phyloP scores from a whole-genome alignment of 108 stramenopile genomes.

The Cyclotella kingstonii region DNA sequence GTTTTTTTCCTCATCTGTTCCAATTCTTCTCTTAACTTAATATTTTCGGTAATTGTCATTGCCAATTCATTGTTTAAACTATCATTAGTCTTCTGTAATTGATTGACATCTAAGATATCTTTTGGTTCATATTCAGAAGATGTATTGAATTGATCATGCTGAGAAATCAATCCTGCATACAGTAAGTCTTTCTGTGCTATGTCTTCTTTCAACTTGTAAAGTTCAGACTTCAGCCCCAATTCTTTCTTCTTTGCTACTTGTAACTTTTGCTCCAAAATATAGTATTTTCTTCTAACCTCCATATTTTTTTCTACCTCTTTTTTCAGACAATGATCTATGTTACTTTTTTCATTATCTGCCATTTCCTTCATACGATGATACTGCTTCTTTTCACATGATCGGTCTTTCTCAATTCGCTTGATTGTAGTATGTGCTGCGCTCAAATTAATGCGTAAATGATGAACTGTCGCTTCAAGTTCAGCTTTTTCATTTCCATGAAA shows the following conservation, averaged over 20 bases:
- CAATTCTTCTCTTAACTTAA: not conserved
- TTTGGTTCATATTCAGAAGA: not conserved
- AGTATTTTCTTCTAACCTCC: constrained; percentile 8
- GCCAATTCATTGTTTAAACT: constrained; percentile 6
- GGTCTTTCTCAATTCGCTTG: constrained; percentile 12
- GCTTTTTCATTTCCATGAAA: not conserved
- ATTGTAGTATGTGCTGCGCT: constrained; percentile 4
- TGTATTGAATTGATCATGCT: constrained; percentile 4
- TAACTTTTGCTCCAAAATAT: constrained; percentile 10
- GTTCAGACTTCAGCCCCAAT: constrained; percentile 1
- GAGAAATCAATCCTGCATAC: not conserved
- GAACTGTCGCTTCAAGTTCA: not conserved
- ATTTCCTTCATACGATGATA: not conserved
- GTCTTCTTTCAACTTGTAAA: not conserved
- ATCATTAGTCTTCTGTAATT: constrained; percentile 7
- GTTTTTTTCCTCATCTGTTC: not conserved
- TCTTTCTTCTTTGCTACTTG: not conserved
- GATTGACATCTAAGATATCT: not conserved
- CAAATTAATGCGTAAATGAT: constrained; percentile 7
- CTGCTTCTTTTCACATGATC: constrained; percentile 4
- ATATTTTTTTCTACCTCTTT: constrained; percentile 2
- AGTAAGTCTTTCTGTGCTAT: not conserved
- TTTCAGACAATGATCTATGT: not conserved
- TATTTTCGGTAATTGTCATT: constrained; percentile 3
- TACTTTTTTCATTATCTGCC: not conserved